Percentiles rank a stretch among this genome's conserved stretches.
These are phyloP conservation scores for Beta macrorhiza DNA, from an alignment of 179 eudicot species.

Conservation along the genomic window DNA sequence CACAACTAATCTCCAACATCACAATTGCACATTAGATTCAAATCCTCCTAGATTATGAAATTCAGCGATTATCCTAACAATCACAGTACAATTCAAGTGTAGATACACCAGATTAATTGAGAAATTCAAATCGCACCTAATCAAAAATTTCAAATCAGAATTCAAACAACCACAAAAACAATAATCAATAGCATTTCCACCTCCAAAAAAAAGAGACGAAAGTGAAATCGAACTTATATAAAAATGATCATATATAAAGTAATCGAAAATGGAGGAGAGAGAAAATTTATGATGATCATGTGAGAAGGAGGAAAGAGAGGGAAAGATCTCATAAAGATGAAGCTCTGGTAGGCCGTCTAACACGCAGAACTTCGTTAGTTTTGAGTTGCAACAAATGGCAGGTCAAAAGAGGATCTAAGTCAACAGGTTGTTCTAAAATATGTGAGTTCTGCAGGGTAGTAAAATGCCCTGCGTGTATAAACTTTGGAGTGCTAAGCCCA, in stretches of 20 bases:
- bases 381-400: no score
- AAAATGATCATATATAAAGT: slow-evolving; percentile 10
- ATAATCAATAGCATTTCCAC: not conserved
- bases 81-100: not conserved
- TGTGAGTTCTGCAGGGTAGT: no score
- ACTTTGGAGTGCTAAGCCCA: no score
- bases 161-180: not conserved
- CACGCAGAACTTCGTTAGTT: no score
- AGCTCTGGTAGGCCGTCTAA: not conserved
- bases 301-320: slow-evolving; percentile 14
- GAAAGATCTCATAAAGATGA: not conserved
- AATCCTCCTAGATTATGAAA: not conserved
- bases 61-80: not conserved
- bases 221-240: not conserved
- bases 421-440: no score
- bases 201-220: not conserved
- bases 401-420: no score
- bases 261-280: not conserved
- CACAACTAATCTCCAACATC: not conserved
- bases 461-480: no score
- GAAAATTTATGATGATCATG: slow-evolving; percentile 14
- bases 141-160: not conserved
- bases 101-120: not conserved
- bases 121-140: not conserved
- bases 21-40: not conserved